Evolutionary conservation across 352 stramenopile genomes (phyloP), one percentile per base, ranked within the genome.

Genomic region (Achlya hypogyna): DNA sequence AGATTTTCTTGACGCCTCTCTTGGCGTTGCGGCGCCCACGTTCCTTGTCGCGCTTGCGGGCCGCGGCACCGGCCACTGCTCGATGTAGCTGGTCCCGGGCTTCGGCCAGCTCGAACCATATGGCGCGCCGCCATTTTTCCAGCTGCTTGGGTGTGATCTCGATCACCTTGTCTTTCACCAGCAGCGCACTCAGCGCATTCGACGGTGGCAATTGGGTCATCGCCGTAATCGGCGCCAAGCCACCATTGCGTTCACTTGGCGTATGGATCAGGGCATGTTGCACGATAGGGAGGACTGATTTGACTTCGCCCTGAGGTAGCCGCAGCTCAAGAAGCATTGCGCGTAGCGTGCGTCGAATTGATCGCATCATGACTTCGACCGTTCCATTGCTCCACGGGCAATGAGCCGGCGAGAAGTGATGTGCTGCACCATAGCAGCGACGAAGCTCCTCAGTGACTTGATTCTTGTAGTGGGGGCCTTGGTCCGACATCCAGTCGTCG

Each of bases 381-480:
- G 4, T 65, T 9, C 5, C 58, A 62, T 65, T 62, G 27, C n/a
- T 35, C 58, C 58, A 65, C 4, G 63, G 63, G 54, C 63, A 69
- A 42, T 62, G 14, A 8, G 47, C 5, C 29, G 63, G 43, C 34
- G 51, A 31, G 51, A 69, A 69, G 3, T 69, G 53, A 22, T 69
- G 63, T 25, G 18, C 16, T 10, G n/a, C n/a, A 0, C 63, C 63
- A 22, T 65, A 49, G 42, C 18, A 22, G 42, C 42, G 42, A 49
- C 42, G 22, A 22, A 51, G 20, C 23, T 25, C n/a, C 12, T 32
- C 52, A 8, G 69, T 58, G 10, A 69, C 40, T n/a, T 42, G 20
- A 18, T 67, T 69, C 32, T 69, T 69, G 34, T 65, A 69, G 51
- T 69, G 51, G 4, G 63, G 43, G 0, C 34, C 63, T 69, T 68